A percentile compares a stretch with the other conserved stretches of the same genome.
phyloP scores from a whole-genome alignment of 768 basidiomycete genomes.

The Trametopsis cervina region DNA sequence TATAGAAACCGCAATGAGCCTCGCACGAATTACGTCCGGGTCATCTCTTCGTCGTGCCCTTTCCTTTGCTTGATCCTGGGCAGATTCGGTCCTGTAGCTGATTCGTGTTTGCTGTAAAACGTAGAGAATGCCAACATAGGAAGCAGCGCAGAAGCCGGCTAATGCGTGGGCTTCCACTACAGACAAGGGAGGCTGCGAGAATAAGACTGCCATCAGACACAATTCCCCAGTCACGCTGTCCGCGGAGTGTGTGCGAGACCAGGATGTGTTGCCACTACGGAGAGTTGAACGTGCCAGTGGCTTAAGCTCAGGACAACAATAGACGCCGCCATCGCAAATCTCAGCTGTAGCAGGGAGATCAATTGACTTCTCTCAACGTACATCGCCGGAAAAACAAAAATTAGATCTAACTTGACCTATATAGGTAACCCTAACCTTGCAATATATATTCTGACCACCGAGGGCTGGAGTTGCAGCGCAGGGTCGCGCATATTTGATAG shows the following conservation, averaged over 20 bases:
- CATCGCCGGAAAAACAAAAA: no score
- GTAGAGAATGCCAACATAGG: constrained; percentile 84
- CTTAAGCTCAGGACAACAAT: no score
- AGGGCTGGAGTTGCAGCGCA: no score
- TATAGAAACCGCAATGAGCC: constrained; percentile 59
- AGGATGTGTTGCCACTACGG: background rate
- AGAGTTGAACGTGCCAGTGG: background rate
- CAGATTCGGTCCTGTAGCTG: constrained; percentile 20
- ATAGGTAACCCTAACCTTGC: no score
- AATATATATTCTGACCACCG: no score
- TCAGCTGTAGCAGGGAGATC: no score
- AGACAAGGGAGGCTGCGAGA: constrained; percentile 18
- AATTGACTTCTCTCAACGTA: no score
- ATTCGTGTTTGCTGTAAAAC: constrained; percentile 58
- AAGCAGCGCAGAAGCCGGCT: constrained; percentile 49
- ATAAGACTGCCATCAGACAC: background rate
- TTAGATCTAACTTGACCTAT: no score
- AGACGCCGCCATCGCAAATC: no score
- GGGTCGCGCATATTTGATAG: no score
- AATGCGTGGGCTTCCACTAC: constrained; percentile 39
- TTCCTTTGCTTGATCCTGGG: constrained; percentile 26
- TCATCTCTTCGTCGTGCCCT: constrained; percentile 71
- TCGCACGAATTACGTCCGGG: constrained; percentile 75
- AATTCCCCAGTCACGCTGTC: no score
- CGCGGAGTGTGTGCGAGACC: background rate